phyloP scores from a whole-genome alignment of 495 filamentous ascomycete genomes.

The Darksidea phi region DNA sequence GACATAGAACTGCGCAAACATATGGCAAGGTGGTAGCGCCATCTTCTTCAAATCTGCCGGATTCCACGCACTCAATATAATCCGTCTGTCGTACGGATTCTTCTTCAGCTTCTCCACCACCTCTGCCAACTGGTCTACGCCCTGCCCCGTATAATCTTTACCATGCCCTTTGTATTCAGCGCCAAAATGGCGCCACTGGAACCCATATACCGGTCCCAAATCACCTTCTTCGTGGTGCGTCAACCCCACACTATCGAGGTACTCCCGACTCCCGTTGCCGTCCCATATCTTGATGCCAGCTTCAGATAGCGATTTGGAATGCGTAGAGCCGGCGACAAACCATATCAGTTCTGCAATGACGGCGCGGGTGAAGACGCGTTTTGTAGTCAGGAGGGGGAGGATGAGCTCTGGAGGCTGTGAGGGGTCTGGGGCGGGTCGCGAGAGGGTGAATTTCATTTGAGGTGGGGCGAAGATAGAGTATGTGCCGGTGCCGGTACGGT shows the following conservation, averaged over 20 bases:
- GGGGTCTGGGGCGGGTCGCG: conserved; percentile 49
- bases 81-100: conserved; percentile 81
- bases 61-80: conserved; percentile 93
- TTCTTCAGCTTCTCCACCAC: conserved; percentile 77
- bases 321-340: conserved; percentile 86
- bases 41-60: conserved; percentile 80
- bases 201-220: conserved; percentile 94
- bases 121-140: conserved; percentile 86
- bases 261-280: conserved; percentile 86
- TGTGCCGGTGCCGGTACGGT: conserved; percentile 91
- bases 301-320: conserved; percentile 66
- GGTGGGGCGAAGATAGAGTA: conserved; percentile 81
- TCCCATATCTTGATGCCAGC: conserved; percentile 97
- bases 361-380: conserved; percentile 90
- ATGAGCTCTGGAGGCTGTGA: conserved; percentile 51
- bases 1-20: conserved; percentile 99
- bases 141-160: conserved; percentile 82
- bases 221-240: conserved; percentile 78
- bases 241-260: conserved; percentile 80
- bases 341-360: conserved; percentile 93
- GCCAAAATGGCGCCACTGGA: conserved; percentile 98
- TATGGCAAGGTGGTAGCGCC: conserved; percentile 95
- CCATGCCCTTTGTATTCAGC: conserved; percentile 77
- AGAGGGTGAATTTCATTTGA: conserved; percentile 82
- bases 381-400: conserved; percentile 91